phyloP scores from a whole-genome alignment of 139 green algal genomes.

The Picochlorum sp. region DNA sequence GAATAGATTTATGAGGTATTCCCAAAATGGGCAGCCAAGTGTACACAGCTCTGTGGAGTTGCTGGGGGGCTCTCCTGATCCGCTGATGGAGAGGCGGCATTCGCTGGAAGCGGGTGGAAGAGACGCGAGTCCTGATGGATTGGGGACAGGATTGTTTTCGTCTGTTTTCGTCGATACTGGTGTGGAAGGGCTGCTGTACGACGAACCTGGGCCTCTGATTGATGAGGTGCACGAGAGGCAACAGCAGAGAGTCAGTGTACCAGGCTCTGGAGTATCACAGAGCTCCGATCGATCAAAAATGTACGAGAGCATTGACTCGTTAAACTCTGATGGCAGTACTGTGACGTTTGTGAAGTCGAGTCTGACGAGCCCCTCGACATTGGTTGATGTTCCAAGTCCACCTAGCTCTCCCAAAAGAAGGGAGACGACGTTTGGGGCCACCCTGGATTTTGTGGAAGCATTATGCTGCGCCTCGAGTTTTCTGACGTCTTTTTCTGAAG shows the following conservation, averaged over 20 bases:
- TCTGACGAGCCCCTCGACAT: not conserved
- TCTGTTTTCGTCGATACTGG: conserved; percentile 44
- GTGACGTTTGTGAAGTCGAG: not conserved
- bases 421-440: conserved; percentile 80
- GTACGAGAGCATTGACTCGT: not conserved
- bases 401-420: conserved; percentile 56
- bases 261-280: not conserved
- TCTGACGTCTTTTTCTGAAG: conserved; percentile 58
- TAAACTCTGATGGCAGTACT: not conserved
- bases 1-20: not conserved
- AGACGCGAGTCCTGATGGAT: conserved; percentile 27
- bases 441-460: conserved; percentile 91
- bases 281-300: not conserved
- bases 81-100: not conserved
- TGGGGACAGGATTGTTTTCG: conserved; percentile 38
- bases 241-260: not conserved
- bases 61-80: not conserved
- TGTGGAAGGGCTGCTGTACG: conserved; percentile 43
- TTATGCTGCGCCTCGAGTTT: conserved; percentile 75
- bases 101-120: not conserved
- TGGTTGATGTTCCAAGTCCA: conserved; percentile 8
- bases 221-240: no score
- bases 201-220: not conserved
- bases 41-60: not conserved
- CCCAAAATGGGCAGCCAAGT: not conserved